Evolutionary conservation across 495 filamentous ascomycete species (phyloP).

Genomic region (Lepraria neglecta): DNA sequence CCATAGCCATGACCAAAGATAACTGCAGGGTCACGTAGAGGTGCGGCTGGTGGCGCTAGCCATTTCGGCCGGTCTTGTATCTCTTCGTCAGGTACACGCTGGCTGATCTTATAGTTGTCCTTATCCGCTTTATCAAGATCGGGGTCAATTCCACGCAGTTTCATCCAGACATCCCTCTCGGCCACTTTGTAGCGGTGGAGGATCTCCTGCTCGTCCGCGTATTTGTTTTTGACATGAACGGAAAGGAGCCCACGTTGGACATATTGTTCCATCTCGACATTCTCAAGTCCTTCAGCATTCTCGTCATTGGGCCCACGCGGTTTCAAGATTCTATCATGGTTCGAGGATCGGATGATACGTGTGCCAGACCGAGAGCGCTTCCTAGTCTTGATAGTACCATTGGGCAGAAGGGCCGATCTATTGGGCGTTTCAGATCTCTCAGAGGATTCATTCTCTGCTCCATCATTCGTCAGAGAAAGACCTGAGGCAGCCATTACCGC

Average conservation of each 20-base stretch:
- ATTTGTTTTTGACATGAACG: conserved; percentile 50
- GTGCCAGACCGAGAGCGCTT: conserved; percentile 59
- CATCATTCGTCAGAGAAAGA: conserved; percentile 28
- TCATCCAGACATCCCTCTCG: conserved; percentile 32
- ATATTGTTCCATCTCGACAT: conserved; percentile 66
- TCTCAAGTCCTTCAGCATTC: conserved; percentile 33
- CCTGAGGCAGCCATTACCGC: conserved; percentile 50
- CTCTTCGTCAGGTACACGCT: conserved; percentile 38
- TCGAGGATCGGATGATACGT: conserved; percentile 34
- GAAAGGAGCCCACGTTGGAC: conserved; percentile 70
- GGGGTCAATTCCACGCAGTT: conserved; percentile 44
- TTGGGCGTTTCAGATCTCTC: conserved; percentile 3
- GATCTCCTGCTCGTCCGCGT: conserved; percentile 33
- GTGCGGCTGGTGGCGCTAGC: conserved; percentile 36
- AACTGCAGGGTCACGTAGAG: conserved; percentile 50
- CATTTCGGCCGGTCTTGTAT: conserved; percentile 15
- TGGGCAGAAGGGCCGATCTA: neutral
- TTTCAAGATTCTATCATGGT: conserved; percentile 17
- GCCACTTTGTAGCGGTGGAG: conserved; percentile 23
- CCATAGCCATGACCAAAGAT: conserved; percentile 77
- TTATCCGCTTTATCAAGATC: conserved; percentile 9
- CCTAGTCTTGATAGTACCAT: conserved; percentile 33
- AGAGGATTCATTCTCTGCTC: conserved; percentile 1
- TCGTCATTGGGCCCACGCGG: conserved; percentile 19
- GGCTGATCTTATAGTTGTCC: conserved; percentile 21